These are phyloP conservation scores for Trichoderma reesei DNA, from an alignment of 495 filamentous ascomycete genomes.

Conservation along the genomic window DNA sequence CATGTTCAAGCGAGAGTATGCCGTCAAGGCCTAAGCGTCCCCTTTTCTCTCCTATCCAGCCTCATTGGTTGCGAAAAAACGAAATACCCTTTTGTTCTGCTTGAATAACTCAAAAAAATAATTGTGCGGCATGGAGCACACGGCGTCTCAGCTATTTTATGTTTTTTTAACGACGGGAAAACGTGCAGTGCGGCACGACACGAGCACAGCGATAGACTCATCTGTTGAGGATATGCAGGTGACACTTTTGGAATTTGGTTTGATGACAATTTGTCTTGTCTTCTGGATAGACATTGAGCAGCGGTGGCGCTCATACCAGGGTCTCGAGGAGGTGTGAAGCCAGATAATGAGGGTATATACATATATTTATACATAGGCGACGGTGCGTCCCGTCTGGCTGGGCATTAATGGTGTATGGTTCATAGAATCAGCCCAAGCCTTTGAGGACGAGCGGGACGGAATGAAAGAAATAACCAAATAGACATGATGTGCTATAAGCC, in stretches of 20 bases:
- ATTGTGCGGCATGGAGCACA: conserved; percentile 6
- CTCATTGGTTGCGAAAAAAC: background rate
- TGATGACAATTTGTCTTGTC: background rate
- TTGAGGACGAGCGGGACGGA: too few relatives aligned
- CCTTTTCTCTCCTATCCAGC: background rate
- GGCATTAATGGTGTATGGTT: background rate
- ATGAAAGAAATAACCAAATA: background rate
- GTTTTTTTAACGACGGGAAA: background rate
- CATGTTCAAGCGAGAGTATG: conserved; percentile 89
- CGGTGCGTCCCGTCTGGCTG: too few relatives aligned
- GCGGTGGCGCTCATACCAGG: too few relatives aligned
- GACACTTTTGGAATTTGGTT: background rate
- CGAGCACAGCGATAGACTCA: conserved; percentile 6
- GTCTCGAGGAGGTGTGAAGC: too few relatives aligned
- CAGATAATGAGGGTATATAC: too few relatives aligned
- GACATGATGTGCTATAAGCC: background rate
- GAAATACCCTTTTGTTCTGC: background rate
- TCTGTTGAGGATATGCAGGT: background rate
- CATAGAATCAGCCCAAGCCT: too few relatives aligned
- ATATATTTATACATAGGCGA: too few relatives aligned
- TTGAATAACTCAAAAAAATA: conserved; percentile 3
- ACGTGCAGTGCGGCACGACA: background rate
- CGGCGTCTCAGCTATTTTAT: conserved; percentile 3
- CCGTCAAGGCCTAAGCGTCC: conserved; percentile 64
- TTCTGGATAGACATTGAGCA: conserved; percentile 1